Conservation (phyloP, 2,329 filamentous ascomycete species). For the Clonostachys chloroleuca region DNA sequence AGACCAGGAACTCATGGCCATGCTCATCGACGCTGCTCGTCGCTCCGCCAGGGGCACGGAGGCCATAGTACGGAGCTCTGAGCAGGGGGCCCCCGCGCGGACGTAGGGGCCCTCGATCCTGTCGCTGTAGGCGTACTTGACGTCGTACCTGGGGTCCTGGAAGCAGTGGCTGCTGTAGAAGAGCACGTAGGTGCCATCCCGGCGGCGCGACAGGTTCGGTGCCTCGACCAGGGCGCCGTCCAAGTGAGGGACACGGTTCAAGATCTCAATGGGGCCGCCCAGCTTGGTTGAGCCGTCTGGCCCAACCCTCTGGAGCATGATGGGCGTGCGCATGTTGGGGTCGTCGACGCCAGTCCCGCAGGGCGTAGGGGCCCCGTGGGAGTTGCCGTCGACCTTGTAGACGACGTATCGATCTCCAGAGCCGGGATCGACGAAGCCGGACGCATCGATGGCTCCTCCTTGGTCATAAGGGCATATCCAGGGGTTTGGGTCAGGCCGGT, state of each 20-base stretch:
- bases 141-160: conserved; percentile 47
- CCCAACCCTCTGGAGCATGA: conserved; percentile 49
- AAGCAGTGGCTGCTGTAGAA: conserved; percentile 62
- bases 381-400: conserved; percentile 66
- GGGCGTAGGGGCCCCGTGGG: conserved; percentile 19
- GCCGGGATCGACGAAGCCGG: conserved; percentile 51
- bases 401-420: conserved; percentile 50
- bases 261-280: conserved; percentile 41
- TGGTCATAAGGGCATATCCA: conserved; percentile 45
- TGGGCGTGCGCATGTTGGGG: conserved; percentile 40
- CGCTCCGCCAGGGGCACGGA: conserved; percentile 34
- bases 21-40: conserved; percentile 20
- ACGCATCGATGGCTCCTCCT: conserved; percentile 60
- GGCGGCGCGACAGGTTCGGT: conserved; percentile 43
- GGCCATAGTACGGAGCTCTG: conserved; percentile 26
- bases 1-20: conserved; percentile 17
- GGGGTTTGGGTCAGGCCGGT: conserved; percentile 36
- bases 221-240: conserved; percentile 59
- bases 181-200: conserved; percentile 48
- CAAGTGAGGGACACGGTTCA: conserved; percentile 30
- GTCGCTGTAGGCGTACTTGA: conserved; percentile 51
- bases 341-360: conserved; percentile 34
- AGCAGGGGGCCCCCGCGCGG: conserved; percentile 23
- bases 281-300: conserved; percentile 46
- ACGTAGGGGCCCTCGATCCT: conserved; percentile 29